A percentile compares a stretch with the other conserved stretches of the same genome.
Evolutionary conservation across 192 early-diverging fungal genomes (phyloP).

Genomic region (Backusella sp.): DNA sequence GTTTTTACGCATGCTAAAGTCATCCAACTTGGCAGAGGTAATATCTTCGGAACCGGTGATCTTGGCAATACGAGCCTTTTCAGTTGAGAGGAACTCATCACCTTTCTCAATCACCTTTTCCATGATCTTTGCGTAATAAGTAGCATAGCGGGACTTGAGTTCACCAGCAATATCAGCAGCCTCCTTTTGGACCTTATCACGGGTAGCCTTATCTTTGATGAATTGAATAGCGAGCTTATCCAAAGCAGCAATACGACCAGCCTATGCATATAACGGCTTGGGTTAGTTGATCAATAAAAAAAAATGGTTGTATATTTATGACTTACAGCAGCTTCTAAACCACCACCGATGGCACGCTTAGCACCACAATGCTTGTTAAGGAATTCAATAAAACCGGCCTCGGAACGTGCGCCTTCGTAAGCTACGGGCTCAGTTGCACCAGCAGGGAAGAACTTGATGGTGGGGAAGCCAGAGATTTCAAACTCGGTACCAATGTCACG

Average conservation of each 20-base stretch:
- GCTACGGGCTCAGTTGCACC: conserved; percentile 61
- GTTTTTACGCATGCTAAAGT: conserved; percentile 85
- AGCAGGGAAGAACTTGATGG: conserved; percentile 82
- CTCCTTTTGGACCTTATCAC: conserved; percentile 22
- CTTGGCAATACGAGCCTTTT: conserved; percentile 79
- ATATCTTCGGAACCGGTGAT: conserved; percentile 70
- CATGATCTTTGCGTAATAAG: conserved; percentile 92
- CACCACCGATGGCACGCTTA: conserved; percentile 70
- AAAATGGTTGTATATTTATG: background rate
- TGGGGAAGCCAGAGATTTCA: conserved; percentile 83
- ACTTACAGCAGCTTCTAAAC: conserved; percentile 57
- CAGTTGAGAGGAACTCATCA: conserved; percentile 68
- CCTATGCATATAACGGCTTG: conserved; percentile 33
- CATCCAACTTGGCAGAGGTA: conserved; percentile 71
- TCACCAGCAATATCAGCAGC: conserved; percentile 44
- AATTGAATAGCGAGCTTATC: conserved; percentile 64
- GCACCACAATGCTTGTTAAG: conserved; percentile 86
- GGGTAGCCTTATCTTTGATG: conserved; percentile 41
- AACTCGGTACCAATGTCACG: conserved; percentile 59
- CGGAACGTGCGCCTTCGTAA: conserved; percentile 72
- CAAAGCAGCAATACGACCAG: conserved; percentile 60
- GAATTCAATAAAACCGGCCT: conserved; percentile 74
- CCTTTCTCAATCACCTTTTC: conserved; percentile 73
- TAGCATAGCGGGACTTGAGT: conserved; percentile 55
- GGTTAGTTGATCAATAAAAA: conserved; percentile 16